A percentile compares a stretch with the other conserved stretches of the same genome.
Conservation (phyloP, 202 grass and related monocot genomes). For the Carex arenaria region DNA sequence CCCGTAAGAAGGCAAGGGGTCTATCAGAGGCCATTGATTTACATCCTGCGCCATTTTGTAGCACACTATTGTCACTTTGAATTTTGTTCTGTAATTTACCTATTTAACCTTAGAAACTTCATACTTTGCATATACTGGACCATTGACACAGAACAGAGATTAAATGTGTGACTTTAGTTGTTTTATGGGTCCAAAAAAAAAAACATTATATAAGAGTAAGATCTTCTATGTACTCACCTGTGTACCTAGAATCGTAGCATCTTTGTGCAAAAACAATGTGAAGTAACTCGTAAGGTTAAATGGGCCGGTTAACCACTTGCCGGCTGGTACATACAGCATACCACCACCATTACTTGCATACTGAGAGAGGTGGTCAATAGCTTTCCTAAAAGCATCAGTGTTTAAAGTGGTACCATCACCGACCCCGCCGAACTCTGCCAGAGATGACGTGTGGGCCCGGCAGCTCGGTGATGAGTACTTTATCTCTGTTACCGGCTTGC, state of each 20-base stretch:
- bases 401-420: constrained; percentile 77
- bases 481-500: constrained; percentile 3
- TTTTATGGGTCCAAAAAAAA: background rate
- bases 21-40: constrained; percentile 61
- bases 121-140: background rate
- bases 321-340: constrained; percentile 69
- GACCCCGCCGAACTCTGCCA: constrained; percentile 62
- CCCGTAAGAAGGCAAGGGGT: constrained; percentile 76
- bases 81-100: background rate
- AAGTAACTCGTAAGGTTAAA: constrained; percentile 96
- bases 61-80: background rate
- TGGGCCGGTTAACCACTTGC: constrained; percentile 83
- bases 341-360: constrained; percentile 49
- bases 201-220: background rate
- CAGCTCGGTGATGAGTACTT: constrained; percentile 48
- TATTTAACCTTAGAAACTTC: background rate
- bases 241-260: constrained; percentile 66
- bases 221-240: constrained; percentile 24
- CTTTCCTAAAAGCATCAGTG: constrained; percentile 70
- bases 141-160: background rate
- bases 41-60: constrained; percentile 41
- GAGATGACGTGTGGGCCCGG: constrained; percentile 57
- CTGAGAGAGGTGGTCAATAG: constrained; percentile 62
- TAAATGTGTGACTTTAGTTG: background rate
- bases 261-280: constrained; percentile 69